Base-by-base conservation (phyloP, 768 basidiomycete species). In the Tremella fuciformis region DNA sequence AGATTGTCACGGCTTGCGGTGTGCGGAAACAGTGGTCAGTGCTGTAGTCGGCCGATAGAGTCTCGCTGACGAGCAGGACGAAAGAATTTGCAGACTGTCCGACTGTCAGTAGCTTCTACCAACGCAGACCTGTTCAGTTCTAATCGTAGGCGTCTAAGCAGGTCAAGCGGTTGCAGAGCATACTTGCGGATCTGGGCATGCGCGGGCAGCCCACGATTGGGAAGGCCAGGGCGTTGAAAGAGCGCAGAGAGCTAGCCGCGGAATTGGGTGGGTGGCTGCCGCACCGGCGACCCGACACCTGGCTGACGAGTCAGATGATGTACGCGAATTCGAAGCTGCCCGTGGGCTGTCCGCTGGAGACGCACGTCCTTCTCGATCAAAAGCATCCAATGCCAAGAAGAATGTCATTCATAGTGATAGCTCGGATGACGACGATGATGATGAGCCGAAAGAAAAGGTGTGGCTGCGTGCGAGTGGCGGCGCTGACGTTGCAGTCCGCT, bases 181-280 rank as follows among this genome's bases (percentile, higher is more conserved):
- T 73, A 1, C 50, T 76, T 15, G 26, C 49, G 2, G 62, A 37
- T 25, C 58, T 91, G 26, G 90, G 90, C 0, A 93, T 92, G 89
- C 83, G 80, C 0, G 88, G 88, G 0, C 82, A 86, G 21, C 79
- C 85, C 69, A 91, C 84, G 60, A 66, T 89, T 68, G 89, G 89
- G 53, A 87, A 92, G 77, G 91, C 91, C 3, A 88, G 84, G 65
- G 78, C 80, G 2, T 87, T 93, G 65, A 86, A 82, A 60, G 83
- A 80, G 73, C 83, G 83, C 69, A 80, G 89, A 46, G 92, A 92
- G 71, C 73, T 90, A 6, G 86, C 83, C 21, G 80, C 88, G 59
- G 89, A 92, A 70, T 80, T 91, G 18, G 82, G 90, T 92, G 64
- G 29, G 84, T 64, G 8, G n/a, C 42, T 22, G n/a, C 16, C 42